Evolutionary conservation across 495 filamentous ascomycete genomes (phyloP).

Genomic region (Eremomyces bilateralis): DNA sequence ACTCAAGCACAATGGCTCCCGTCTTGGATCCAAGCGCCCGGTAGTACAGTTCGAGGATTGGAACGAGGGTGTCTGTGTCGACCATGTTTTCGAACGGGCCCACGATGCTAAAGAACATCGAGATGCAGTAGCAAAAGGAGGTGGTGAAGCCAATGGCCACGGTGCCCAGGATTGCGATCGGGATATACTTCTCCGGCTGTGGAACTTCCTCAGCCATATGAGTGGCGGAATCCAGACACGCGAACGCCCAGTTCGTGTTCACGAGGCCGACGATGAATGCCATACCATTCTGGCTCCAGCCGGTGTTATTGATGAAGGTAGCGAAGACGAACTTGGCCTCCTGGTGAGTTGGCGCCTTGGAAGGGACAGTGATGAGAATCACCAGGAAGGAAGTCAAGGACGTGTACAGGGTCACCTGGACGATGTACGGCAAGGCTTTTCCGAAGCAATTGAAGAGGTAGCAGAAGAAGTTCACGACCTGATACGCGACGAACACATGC

Average conservation of each 20-base stretch:
- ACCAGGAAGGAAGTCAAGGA: too few relatives aligned
- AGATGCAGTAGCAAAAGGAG: too few relatives aligned
- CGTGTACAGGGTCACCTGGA: too few relatives aligned
- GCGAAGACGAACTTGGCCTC: conserved; percentile 32
- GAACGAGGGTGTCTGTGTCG: conserved; percentile 30
- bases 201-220: conserved; percentile 49
- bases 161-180: conserved; percentile 51
- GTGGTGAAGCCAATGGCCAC: conserved; percentile 47
- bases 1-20: conserved; percentile 43
- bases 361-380: conserved; percentile 43
- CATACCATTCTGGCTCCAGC: conserved; percentile 33
- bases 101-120: conserved; percentile 45
- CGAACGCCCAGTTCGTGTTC: conserved; percentile 31
- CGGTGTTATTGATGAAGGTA: conserved; percentile 24
- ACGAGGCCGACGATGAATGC: conserved; percentile 31
- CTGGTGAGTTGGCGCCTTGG: conserved; percentile 39
- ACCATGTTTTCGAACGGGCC: conserved; percentile 31
- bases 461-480: too few relatives aligned
- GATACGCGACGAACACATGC: conserved; percentile 58
- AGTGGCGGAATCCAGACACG: conserved; percentile 30
- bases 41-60: conserved; percentile 9
- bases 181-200: conserved; percentile 39
- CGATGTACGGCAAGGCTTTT: too few relatives aligned
- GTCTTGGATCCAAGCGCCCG: conserved; percentile 30
- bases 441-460: too few relatives aligned